Conservation (phyloP, 2,329 filamentous ascomycete species). For the Metarhizium guizhouense region DNA sequence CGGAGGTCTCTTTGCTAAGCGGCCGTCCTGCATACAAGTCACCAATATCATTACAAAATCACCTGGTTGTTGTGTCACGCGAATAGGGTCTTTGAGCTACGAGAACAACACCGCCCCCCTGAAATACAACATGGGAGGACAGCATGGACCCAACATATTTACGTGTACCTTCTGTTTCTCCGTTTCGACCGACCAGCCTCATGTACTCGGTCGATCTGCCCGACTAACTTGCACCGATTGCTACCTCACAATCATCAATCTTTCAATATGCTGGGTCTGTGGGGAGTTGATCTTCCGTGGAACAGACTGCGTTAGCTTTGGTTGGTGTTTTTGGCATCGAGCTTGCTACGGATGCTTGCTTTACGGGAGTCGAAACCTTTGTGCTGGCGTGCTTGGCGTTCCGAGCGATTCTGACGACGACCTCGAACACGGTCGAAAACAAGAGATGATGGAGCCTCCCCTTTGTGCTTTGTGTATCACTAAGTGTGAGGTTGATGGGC, state of each 20-base stretch:
- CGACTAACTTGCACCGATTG: constrained; percentile 42
- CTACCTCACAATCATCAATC: constrained; percentile 37
- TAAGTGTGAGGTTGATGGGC: constrained; percentile 28
- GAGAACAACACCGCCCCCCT: neutral
- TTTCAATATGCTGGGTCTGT: constrained; percentile 50
- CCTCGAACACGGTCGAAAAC: constrained; percentile 12
- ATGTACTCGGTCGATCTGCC: constrained; percentile 34
- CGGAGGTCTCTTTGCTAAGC: neutral
- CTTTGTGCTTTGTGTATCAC: constrained; percentile 39
- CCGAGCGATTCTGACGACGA: constrained; percentile 22
- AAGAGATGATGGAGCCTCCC: constrained; percentile 38
- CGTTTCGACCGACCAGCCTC: constrained; percentile 24
- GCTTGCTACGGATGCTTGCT: constrained; percentile 48
- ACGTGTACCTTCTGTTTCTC: constrained; percentile 50
- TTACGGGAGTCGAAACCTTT: constrained; percentile 33
- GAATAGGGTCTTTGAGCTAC: neutral
- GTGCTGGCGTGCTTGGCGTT: constrained; percentile 23
- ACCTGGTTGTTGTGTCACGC: neutral
- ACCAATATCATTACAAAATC: neutral
- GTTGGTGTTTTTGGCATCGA: constrained; percentile 52
- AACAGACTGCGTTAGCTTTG: constrained; percentile 48
- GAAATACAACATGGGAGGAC: neutral
- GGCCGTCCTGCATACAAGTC: neutral
- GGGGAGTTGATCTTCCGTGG: constrained; percentile 44
- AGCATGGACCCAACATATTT: constrained; percentile 22